Evolutionary conservation across 1,139 yeast genomes (phyloP).

Genomic region (Geotrichum australiense): DNA sequence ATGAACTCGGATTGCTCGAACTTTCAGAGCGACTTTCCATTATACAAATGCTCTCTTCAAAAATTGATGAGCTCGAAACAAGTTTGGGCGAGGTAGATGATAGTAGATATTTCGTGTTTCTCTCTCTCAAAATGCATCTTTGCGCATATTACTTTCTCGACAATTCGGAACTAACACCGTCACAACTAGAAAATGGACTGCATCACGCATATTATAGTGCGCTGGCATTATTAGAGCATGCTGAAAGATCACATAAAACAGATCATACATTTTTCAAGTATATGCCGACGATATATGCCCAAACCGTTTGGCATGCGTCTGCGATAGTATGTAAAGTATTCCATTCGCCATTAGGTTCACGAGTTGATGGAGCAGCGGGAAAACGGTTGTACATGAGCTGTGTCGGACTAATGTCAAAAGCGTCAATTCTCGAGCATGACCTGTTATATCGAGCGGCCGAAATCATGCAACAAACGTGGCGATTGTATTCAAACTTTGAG

Average conservation of each 20-base stretch:
- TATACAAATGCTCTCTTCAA: conserved; percentile 59
- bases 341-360: conserved; percentile 62
- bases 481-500: conserved; percentile 56
- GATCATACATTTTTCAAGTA: conserved; percentile 63
- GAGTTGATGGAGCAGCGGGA: conserved; percentile 67
- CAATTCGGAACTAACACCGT: conserved; percentile 41
- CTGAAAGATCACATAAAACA: conserved; percentile 51
- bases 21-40: conserved; percentile 67
- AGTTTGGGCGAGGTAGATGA: conserved; percentile 50
- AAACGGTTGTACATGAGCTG: conserved; percentile 65
- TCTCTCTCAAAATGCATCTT: conserved; percentile 71
- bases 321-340: conserved; percentile 72
- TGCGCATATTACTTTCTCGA: conserved; percentile 77
- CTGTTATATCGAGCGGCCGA: conserved; percentile 91
- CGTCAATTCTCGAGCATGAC: conserved; percentile 84
- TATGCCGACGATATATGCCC: conserved; percentile 74
- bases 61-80: conserved; percentile 68
- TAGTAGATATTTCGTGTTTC: conserved; percentile 57
- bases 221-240: conserved; percentile 59
- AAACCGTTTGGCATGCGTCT: conserved; percentile 87
- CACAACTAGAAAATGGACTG: conserved; percentile 67
- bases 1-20: conserved; percentile 56
- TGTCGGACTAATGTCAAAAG: conserved; percentile 61
- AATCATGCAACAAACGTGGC: conserved; percentile 93
- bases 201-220: conserved; percentile 77